Conservation (phyloP, 352 stramenopile genomes). For the Pythium biforme region DNA sequence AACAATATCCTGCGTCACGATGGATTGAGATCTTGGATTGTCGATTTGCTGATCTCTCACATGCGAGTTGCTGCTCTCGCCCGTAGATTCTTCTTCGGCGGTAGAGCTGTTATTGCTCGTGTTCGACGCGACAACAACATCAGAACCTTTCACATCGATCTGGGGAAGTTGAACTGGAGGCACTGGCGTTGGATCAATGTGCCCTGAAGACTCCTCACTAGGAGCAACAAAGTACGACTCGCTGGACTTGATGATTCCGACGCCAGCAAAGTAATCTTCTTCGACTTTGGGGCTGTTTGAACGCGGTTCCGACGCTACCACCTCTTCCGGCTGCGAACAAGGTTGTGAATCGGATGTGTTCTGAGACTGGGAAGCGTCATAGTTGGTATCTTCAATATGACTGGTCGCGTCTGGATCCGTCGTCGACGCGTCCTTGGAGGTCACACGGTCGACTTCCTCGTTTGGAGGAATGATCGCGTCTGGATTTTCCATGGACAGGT, state of each 20-base stretch:
- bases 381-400: neutral
- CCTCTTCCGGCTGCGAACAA: constrained; percentile 5
- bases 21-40: too few species aligned
- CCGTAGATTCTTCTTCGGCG: too few species aligned
- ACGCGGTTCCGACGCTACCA: neutral
- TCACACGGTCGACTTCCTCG: neutral
- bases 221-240: neutral
- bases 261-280: constrained; percentile 14
- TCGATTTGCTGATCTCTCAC: too few species aligned
- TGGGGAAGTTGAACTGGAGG: too few species aligned
- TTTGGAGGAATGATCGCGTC: neutral
- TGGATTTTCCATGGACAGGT: neutral
- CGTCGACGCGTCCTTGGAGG: neutral
- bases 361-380: constrained; percentile 23
- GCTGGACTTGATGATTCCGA: constrained; percentile 9
- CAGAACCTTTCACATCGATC: too few species aligned
- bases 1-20: constrained; percentile 7
- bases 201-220: neutral
- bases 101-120: too few species aligned
- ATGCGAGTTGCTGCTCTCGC: too few species aligned
- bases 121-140: too few species aligned
- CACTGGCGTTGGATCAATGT: too few species aligned
- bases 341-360: neutral
- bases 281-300: neutral
- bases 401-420: neutral